phyloP scores from a whole-genome alignment of 176 grass and related monocot species.

The Triticum turgidum region DNA sequence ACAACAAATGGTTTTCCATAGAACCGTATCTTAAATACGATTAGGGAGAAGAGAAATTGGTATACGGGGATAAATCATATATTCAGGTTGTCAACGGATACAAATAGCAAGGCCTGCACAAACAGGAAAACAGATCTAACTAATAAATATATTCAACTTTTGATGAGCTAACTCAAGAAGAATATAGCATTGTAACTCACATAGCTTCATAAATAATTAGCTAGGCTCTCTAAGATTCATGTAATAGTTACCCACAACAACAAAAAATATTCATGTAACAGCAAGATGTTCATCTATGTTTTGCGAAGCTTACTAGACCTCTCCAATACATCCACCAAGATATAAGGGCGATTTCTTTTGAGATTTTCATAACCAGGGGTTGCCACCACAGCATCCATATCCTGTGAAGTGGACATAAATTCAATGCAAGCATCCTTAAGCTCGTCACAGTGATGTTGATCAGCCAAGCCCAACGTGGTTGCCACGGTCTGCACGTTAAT shows the following conservation, averaged over 20 bases:
- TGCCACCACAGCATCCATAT: not conserved
- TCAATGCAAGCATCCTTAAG: not conserved
- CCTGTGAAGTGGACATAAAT: not conserved
- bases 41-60: not conserved
- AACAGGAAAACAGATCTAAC: not conserved
- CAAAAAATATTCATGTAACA: not conserved
- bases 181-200: not conserved
- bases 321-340: not conserved
- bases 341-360: not conserved
- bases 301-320: not conserved
- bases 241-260: no score
- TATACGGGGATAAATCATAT: not conserved
- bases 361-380: not conserved
- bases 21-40: no score
- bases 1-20: no score
- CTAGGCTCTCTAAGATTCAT: no score
- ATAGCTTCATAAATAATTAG: not conserved
- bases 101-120: not conserved
- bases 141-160: not conserved
- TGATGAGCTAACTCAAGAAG: not conserved
- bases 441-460: not conserved
- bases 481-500: not conserved
- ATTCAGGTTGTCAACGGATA: not conserved
- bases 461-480: not conserved
- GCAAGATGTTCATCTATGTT: not conserved